Conservation (phyloP, 1,284 basidiomycete species). For the Pseudozyma hubeiensis region DNA sequence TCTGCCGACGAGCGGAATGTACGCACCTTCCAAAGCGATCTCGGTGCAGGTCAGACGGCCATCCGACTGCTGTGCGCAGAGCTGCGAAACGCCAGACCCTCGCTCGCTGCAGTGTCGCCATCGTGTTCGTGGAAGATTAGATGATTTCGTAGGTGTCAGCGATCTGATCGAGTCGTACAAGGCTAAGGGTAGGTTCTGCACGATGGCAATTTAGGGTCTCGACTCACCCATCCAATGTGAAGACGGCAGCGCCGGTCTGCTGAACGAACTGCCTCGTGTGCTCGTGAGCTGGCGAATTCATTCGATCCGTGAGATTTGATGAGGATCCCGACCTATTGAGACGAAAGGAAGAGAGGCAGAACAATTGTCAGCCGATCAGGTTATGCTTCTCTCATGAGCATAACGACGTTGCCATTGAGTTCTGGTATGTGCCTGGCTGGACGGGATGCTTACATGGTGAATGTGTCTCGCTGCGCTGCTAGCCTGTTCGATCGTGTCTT, state of each 20-base stretch:
- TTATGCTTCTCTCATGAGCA: background rate
- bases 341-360: background rate
- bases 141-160: background rate
- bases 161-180: background rate
- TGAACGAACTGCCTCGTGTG: conserved; percentile 35
- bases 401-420: background rate
- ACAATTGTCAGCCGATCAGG: background rate
- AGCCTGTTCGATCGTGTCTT: too few relatives aligned
- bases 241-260: conserved; percentile 34
- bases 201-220: background rate
- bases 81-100: conserved; percentile 41
- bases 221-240: conserved; percentile 48
- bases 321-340: conserved; percentile 36
- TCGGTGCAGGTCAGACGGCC: conserved; percentile 42
- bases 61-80: conserved; percentile 41
- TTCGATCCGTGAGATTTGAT: conserved; percentile 45
- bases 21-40: conserved; percentile 55
- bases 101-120: conserved; percentile 38
- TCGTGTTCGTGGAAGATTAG: too few relatives aligned
- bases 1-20: background rate
- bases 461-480: background rate
- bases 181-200: too few relatives aligned
- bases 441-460: conserved; percentile 1
- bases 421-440: too few relatives aligned
- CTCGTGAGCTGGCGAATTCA: conserved; percentile 45